These are phyloP conservation scores for Amylostereum chailletii DNA, from an alignment of 1,284 basidiomycete genomes.

Conservation along the genomic window DNA sequence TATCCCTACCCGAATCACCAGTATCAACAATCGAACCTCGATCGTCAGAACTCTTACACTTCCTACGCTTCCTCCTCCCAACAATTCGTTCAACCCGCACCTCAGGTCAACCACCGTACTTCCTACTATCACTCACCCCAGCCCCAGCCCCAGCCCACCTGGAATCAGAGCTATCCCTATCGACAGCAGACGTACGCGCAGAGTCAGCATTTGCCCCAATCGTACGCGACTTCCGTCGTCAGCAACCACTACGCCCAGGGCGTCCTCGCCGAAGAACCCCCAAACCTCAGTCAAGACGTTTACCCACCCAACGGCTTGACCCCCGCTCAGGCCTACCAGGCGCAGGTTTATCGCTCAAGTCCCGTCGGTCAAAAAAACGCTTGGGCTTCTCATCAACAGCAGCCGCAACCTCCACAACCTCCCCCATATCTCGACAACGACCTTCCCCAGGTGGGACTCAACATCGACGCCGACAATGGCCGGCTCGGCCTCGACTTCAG, in stretches of 20 bases:
- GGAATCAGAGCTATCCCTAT: slow-evolving; percentile 19
- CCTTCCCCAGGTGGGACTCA: slow-evolving; percentile 6
- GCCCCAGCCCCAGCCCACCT: slow-evolving; percentile 7
- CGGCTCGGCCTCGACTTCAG: slow-evolving; percentile 39
- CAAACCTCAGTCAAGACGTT: slow-evolving; percentile 39
- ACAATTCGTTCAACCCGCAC: slow-evolving; percentile 12
- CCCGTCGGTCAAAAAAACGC: slow-evolving; percentile 21
- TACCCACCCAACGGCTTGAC: slow-evolving; percentile 49
- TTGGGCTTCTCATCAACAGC: slow-evolving; percentile 2
- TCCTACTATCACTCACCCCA: slow-evolving; percentile 14
- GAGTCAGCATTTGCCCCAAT: slow-evolving; percentile 15
- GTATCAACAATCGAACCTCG: slow-evolving; percentile 14
- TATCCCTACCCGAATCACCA: slow-evolving; percentile 18
- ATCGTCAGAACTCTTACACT: slow-evolving; percentile 20
- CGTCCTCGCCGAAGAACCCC: slow-evolving; percentile 45
- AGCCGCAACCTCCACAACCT: not conserved
- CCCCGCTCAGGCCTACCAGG: slow-evolving; percentile 72
- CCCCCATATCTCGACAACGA: too few relatives aligned
- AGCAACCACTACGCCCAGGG: slow-evolving; percentile 12
- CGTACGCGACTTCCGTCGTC: slow-evolving; percentile 12
- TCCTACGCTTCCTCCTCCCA: slow-evolving; percentile 15
- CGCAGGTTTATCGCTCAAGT: slow-evolving; percentile 52
- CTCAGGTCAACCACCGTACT: slow-evolving; percentile 21
- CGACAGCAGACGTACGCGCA: slow-evolving; percentile 19
- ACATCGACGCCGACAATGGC: not conserved